Evolutionary conservation across 2,329 filamentous ascomycete genomes (phyloP).

Genomic region (Trichoderma sp.): DNA sequence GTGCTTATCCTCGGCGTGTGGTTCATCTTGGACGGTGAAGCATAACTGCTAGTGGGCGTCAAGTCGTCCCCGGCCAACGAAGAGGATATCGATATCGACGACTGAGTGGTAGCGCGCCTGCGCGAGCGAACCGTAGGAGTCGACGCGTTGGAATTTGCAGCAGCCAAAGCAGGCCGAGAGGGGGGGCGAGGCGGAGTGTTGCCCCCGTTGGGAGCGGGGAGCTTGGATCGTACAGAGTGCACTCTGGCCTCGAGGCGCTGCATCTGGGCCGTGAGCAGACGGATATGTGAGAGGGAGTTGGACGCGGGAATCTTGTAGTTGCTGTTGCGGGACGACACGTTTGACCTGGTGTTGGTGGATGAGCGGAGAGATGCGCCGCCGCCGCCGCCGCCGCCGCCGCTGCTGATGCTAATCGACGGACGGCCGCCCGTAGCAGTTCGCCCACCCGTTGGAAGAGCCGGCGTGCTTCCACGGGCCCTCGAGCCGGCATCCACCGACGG

Average conservation of each 20-base stretch:
- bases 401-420: slow-evolving; percentile 38
- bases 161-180: slow-evolving; percentile 58
- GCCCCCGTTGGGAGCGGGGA: slow-evolving; percentile 69
- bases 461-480: slow-evolving; percentile 49
- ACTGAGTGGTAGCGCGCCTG: slow-evolving; percentile 65
- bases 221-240: slow-evolving; percentile 85
- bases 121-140: slow-evolving; percentile 66
- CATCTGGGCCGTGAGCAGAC: slow-evolving; percentile 93
- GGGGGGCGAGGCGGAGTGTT: slow-evolving; percentile 77
- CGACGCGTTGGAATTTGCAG: slow-evolving; percentile 48
- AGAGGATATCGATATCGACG: slow-evolving; percentile 51
- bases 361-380: slow-evolving; percentile 54
- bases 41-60: slow-evolving; percentile 46
- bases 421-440: slow-evolving; percentile 39
- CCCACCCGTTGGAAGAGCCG: not conserved
- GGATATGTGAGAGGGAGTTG: slow-evolving; percentile 86
- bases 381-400: slow-evolving; percentile 41
- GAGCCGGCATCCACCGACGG: slow-evolving; percentile 55
- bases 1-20: slow-evolving; percentile 62
- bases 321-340: slow-evolving; percentile 60
- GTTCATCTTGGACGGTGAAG: slow-evolving; percentile 45
- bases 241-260: slow-evolving; percentile 93
- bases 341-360: slow-evolving; percentile 43
- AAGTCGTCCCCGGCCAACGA: slow-evolving; percentile 54
- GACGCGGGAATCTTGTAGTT: slow-evolving; percentile 57